phyloP scores from a whole-genome alignment of 1,139 yeast species.

The Diutina sp. region DNA sequence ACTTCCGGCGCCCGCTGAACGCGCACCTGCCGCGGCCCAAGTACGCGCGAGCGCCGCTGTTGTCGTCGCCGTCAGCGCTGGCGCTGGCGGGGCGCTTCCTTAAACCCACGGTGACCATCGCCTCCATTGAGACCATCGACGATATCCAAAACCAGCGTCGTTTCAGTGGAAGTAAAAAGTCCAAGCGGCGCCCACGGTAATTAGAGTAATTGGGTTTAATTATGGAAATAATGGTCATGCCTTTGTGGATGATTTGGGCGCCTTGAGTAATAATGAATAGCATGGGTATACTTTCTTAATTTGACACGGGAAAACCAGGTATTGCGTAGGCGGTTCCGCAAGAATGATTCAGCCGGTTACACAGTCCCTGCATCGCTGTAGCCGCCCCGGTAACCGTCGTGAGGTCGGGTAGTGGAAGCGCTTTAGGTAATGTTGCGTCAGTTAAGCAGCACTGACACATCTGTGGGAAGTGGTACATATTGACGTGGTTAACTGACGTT shows the following conservation, averaged over 20 bases:
- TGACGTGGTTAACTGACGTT: too few species aligned
- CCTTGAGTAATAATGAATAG: too few species aligned
- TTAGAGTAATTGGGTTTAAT: too few species aligned
- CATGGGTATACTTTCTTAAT: too few species aligned
- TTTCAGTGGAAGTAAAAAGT: background rate
- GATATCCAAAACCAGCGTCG: background rate
- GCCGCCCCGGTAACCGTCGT: background rate
- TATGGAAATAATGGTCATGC: too few species aligned
- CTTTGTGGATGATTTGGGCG: too few species aligned
- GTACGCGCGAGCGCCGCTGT: background rate
- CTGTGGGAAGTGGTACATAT: too few species aligned
- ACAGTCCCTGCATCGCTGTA: background rate
- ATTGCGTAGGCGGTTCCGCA: too few species aligned
- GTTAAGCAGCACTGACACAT: too few species aligned
- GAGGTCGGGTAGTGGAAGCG: background rate
- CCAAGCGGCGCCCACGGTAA: too few species aligned
- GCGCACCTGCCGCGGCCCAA: background rate
- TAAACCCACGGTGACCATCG: background rate
- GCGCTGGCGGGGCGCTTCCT: background rate
- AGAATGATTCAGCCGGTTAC: background rate
- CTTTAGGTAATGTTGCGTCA: too few species aligned
- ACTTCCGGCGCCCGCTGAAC: background rate
- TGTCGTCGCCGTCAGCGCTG: background rate
- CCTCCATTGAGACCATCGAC: background rate
- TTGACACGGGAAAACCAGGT: too few species aligned